Base-by-base conservation (phyloP, 78 protist species). In the Dictyostelium firmibasis region DNA sequence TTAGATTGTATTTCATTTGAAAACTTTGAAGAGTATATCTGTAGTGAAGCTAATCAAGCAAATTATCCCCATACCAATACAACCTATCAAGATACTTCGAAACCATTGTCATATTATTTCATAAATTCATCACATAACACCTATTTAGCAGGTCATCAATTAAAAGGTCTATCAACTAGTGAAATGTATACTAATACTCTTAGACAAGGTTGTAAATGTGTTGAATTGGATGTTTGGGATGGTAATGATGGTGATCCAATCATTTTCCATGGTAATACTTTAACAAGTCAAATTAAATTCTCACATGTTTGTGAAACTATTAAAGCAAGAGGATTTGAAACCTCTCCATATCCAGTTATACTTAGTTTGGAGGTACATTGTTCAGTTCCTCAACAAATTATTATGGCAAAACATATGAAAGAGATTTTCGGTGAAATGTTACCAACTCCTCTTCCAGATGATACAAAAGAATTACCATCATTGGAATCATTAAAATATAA, bases 211-310 rank as follows among this genome's bases (percentile, higher is more conserved):
- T 96, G 98, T 43, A 93, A 97, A 41, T 97, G 98, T 85, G 96
- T 97, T 10, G 98, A 97, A 84, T 53, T 93, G 44, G 99, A 98
- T 31, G 92, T 93, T 35, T 98, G 98, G 99, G 99, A 98, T 81
- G 99, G 98, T 2, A 43, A 53, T 23, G 95, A 98, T 33, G 97
- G 96, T 9, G 96, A 97, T 60, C 99, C 99, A 23, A 74, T 97
- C 53, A 91, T 98, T 72, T 91, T 85, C 91, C 99, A 98, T 94
- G 99, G 99, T 36, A 89, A 91, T 86, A 98, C 99, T 16, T 92
- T 96, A n/a, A 97, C 98, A 3, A 10, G 95, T 29, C 85, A 88
- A 69, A 85, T 98, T 41, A 70, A 44, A 36, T 97, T 96, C 16
- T 47, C 64, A 11, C 97, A 96, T 44, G 98, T 95, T 11, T 8